Base-by-base conservation (phyloP, 306 rosid genomes). In the Lagenaria siceraria region DNA sequence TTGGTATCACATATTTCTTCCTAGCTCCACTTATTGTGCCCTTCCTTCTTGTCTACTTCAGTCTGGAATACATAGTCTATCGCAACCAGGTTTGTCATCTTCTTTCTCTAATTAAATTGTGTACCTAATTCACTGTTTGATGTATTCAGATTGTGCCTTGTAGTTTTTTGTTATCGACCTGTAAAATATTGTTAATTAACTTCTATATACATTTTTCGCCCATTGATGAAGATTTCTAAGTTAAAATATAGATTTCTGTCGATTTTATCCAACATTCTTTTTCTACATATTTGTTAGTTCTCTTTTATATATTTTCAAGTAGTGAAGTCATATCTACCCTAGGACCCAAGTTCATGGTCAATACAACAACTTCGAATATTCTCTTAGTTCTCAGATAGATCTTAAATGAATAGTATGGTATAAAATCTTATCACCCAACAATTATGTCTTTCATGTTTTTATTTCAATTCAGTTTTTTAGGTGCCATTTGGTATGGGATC, bases 11-110 rank as follows among this genome's bases (percentile, higher is more conserved):
- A 48, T 95, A 92, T 86, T 95, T 95, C 87, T 92, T 90, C 83
- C 85, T 88, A n/a, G 99, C 99, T 83, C 99, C 99, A 38, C 81
- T 95, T 8, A 95, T 92, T 84, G 83, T 95, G 74, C 99, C 99
- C 35, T 95, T 95, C 87, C 90, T 95, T 78, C 81, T 95, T 86
- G 78, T 78, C 38, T 92, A 92, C 88, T 88, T 87, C 62, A 89
- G 93, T 79, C 86, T 95, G 27, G 96, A 87, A 49, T 95, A 86
- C 89, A 85, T 95, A 75, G 71, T 95, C 68, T 95, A 59, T 83
- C 89, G 89, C 54, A 92, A 95, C 83, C 99, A 95, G 97, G 99
- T 92, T 52, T 61, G 91, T 31, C 27, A 40, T 36, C 77, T 80
- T 18, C 24, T 77, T 33, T 56, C 62, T 56, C 6, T n/a, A 0